A percentile compares a stretch with the other conserved stretches of the same genome.
Evolutionary conservation across 192 early-diverging fungal species (phyloP).

Genomic region (Coemansia pectinata): DNA sequence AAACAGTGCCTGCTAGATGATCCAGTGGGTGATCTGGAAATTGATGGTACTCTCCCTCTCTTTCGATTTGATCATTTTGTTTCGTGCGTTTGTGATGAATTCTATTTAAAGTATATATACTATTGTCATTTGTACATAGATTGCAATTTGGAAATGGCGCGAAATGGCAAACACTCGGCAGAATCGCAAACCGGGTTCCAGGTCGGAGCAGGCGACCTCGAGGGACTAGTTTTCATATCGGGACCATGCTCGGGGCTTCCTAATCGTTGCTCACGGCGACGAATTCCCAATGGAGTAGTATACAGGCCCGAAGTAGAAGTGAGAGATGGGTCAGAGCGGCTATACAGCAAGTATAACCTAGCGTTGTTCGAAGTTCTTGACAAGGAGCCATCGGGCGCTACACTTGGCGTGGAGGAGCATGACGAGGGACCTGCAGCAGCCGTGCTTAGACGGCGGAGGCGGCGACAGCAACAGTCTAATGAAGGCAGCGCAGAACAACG

Average conservation of each 20-base stretch:
- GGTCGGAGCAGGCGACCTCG: constrained; percentile 24
- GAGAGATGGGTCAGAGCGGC: constrained; percentile 28
- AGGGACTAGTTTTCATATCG: constrained; percentile 31
- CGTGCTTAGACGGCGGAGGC: constrained; percentile 27
- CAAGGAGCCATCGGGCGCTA: background rate
- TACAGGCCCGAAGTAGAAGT: constrained; percentile 39
- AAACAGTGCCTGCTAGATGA: too few relatives aligned
- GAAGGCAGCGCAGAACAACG: background rate
- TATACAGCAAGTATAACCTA: constrained; percentile 36
- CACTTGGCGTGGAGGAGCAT: background rate
- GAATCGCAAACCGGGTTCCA: background rate
- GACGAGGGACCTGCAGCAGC: constrained; percentile 23
- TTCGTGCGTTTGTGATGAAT: background rate
- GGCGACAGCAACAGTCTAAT: background rate
- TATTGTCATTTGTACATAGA: background rate
- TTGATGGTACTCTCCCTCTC: background rate
- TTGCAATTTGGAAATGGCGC: background rate
- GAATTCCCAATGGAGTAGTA: background rate
- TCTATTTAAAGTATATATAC: background rate
- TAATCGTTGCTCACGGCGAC: constrained; percentile 7
- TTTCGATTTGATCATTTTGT: background rate
- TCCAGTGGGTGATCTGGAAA: too few relatives aligned
- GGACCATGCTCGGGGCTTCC: constrained; percentile 28
- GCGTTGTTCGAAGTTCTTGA: constrained; percentile 37
- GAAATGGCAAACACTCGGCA: background rate